phyloP scores from a whole-genome alignment of 768 basidiomycete species.

The Postia placenta region DNA sequence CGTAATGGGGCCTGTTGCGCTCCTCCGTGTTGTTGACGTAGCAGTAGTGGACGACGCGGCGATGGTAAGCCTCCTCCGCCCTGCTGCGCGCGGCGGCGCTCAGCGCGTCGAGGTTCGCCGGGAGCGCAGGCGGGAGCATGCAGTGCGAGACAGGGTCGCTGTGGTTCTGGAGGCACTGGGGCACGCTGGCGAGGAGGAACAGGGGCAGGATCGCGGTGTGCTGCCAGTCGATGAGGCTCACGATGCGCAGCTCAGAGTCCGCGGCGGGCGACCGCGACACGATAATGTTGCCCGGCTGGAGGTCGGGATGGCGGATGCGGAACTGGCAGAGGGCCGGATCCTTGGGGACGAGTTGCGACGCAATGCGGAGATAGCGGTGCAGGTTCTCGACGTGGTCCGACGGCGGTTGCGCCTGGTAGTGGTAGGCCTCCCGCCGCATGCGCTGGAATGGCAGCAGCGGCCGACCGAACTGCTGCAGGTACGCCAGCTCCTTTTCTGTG shows the following conservation, averaged over 20 bases:
- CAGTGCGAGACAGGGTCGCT: conserved; percentile 33
- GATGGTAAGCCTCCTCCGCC: conserved; percentile 33
- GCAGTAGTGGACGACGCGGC: conserved; percentile 45
- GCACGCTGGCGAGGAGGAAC: conserved; percentile 44
- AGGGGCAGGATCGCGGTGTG: conserved; percentile 46
- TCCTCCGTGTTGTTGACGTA: conserved; percentile 38
- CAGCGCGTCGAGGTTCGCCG: conserved; percentile 36
- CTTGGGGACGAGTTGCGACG: conserved; percentile 39
- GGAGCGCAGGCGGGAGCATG: conserved; percentile 36
- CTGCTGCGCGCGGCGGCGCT: conserved; percentile 27
- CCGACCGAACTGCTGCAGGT: conserved; percentile 41
- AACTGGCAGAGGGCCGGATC: conserved; percentile 34
- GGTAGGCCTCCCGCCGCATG: conserved; percentile 37
- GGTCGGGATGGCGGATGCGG: conserved; percentile 40
- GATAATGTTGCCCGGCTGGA: conserved; percentile 41
- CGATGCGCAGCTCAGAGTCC: conserved; percentile 29
- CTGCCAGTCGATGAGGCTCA: conserved; percentile 27
- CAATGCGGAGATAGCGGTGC: conserved; percentile 40
- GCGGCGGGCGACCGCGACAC: conserved; percentile 41
- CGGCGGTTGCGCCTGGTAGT: conserved; percentile 37
- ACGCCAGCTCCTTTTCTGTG: conserved; percentile 43
- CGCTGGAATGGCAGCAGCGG: conserved; percentile 39
- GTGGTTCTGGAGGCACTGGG: conserved; percentile 40
- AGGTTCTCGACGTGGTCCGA: conserved; percentile 44
- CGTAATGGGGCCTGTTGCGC: conserved; percentile 40